These are phyloP conservation scores for Houttuynia cordata DNA, from an alignment of 164 flowering plant genomes.

Conservation along the genomic window DNA sequence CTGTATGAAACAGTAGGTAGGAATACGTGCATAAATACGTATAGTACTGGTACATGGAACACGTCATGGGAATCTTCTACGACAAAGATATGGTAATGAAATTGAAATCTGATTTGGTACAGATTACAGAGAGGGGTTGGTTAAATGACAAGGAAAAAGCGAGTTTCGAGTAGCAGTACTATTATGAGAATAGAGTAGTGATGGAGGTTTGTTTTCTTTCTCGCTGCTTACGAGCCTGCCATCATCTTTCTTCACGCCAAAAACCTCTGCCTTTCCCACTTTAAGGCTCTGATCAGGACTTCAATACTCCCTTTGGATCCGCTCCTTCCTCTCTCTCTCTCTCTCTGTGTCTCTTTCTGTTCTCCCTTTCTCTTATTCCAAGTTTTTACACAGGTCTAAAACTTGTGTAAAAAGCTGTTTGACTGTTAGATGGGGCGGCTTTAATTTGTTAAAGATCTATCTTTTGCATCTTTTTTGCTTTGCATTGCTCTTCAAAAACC, in stretches of 20 bases:
- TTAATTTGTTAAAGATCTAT: too few relatives aligned
- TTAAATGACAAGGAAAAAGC: slow-evolving; percentile 37
- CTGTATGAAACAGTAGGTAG: too few relatives aligned
- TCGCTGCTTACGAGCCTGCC: slow-evolving; percentile 9
- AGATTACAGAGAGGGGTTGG: background rate
- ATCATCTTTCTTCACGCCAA: slow-evolving; percentile 21
- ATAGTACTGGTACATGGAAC: background rate
- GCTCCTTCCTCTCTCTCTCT: background rate
- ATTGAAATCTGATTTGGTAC: slow-evolving; percentile 2
- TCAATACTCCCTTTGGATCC: background rate
- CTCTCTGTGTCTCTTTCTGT: background rate
- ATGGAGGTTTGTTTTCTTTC: background rate
- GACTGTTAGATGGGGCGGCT: background rate
- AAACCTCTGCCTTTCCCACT: slow-evolving; percentile 55
- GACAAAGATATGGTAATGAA: slow-evolving; percentile 3
- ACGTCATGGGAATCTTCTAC: slow-evolving; percentile 8
- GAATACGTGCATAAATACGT: background rate
- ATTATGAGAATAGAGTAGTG: background rate
- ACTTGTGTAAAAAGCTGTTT: too few relatives aligned
- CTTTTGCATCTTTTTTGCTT: background rate
- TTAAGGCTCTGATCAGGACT: slow-evolving; percentile 31
- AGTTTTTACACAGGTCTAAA: background rate
- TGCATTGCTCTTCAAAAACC: background rate
- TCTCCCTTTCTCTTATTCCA: background rate
- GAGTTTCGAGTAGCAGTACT: slow-evolving; percentile 17